These are phyloP conservation scores for Quercus lobata DNA, from an alignment of 331 rosid species.

Conservation along the genomic window DNA sequence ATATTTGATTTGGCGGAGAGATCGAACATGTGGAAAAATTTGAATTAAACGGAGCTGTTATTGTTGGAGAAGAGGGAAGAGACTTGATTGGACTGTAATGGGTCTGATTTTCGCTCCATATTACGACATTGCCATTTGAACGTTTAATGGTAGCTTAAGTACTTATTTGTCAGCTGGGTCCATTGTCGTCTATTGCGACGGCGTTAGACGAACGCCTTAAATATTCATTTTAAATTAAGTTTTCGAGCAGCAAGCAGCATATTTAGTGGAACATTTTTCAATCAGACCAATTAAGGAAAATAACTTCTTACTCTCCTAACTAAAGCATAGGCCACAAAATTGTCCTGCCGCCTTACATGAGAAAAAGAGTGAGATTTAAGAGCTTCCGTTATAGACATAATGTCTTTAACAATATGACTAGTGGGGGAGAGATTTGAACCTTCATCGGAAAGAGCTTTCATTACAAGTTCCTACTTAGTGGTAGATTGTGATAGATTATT, in stretches of 20 bases:
- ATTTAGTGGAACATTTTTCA: fast-evolving
- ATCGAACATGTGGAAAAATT: slow-evolving; percentile 31
- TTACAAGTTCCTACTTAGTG: too few relatives aligned
- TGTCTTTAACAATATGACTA: too few relatives aligned
- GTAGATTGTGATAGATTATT: fast-evolving
- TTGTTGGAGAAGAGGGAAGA: neutral
- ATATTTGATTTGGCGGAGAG: slow-evolving; percentile 44
- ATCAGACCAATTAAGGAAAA: fast-evolving
- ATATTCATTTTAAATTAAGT: neutral
- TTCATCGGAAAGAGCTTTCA: fast-evolving
- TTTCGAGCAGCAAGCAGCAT: fast-evolving
- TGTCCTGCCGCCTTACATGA: fast-evolving
- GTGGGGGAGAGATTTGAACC: too few relatives aligned
- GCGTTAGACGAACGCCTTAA: neutral
- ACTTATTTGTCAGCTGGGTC: neutral
- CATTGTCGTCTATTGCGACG: too few relatives aligned
- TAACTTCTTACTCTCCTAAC: fast-evolving
- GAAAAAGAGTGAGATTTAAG: too few relatives aligned
- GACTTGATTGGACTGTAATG: neutral
- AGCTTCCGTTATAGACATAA: too few relatives aligned
- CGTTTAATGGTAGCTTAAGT: neutral
- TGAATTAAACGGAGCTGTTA: slow-evolving; percentile 22
- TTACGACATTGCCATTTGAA: neutral
- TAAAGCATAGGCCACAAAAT: fast-evolving
- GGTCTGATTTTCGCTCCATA: neutral